Conservation (phyloP, 805 yeast species). For the Blastobotrys terrestris region DNA sequence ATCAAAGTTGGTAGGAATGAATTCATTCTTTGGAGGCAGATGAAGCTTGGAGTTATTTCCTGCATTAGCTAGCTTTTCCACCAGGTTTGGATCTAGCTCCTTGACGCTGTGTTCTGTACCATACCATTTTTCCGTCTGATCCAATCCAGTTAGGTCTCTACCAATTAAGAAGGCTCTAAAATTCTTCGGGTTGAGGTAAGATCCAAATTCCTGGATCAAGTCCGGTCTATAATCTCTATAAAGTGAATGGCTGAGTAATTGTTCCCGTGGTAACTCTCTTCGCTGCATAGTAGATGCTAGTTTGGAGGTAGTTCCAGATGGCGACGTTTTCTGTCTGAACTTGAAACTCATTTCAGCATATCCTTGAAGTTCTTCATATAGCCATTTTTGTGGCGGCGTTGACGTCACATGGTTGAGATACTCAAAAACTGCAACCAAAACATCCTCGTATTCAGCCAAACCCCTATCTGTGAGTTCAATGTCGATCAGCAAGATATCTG, state of each 20-base stretch:
- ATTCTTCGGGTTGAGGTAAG: slow-evolving; percentile 50
- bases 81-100: slow-evolving; percentile 38
- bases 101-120: slow-evolving; percentile 69
- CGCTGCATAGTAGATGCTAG: slow-evolving; percentile 59
- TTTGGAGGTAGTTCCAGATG: slow-evolving; percentile 66
- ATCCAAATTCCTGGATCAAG: slow-evolving; percentile 44
- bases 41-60: slow-evolving; percentile 35
- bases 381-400: slow-evolving; percentile 68
- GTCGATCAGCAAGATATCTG: slow-evolving; percentile 59
- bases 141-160: slow-evolving; percentile 44
- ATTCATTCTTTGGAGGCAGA: slow-evolving; percentile 70
- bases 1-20: slow-evolving; percentile 72
- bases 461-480: slow-evolving; percentile 76
- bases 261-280: slow-evolving; percentile 53
- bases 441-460: slow-evolving; percentile 48
- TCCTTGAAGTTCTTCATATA: slow-evolving; percentile 68
- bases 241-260: slow-evolving; percentile 52
- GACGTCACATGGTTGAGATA: slow-evolving; percentile 57
- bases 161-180: slow-evolving; percentile 52
- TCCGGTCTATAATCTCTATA: slow-evolving; percentile 53
- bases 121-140: slow-evolving; percentile 72
- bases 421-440: slow-evolving; percentile 58
- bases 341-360: slow-evolving; percentile 66
- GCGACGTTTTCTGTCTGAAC: slow-evolving; percentile 70
- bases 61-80: slow-evolving; percentile 30